phyloP scores from a whole-genome alignment of 2,329 filamentous ascomycete genomes.

The Fusarium coffeatum region DNA sequence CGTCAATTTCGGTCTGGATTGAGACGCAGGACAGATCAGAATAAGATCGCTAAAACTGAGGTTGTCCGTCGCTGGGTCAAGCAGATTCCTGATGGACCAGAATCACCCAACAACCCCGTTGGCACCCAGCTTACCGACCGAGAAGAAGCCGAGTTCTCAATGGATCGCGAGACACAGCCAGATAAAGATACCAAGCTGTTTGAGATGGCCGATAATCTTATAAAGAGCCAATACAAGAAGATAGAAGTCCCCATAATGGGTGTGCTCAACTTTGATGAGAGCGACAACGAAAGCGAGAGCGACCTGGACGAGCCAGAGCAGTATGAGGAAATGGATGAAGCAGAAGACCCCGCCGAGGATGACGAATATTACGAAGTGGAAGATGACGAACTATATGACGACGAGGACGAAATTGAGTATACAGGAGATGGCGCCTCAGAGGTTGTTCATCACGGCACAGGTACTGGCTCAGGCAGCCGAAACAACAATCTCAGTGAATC shows the following conservation, averaged over 20 bases:
- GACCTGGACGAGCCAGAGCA: conserved; percentile 46
- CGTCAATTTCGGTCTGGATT: conserved; percentile 56
- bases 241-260: conserved; percentile 61
- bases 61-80: conserved; percentile 58
- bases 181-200: conserved; percentile 59
- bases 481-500: conserved; percentile 44
- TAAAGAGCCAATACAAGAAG: conserved; percentile 60
- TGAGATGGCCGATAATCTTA: conserved; percentile 59
- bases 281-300: conserved; percentile 56
- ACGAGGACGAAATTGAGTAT: conserved; percentile 43
- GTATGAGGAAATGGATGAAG: conserved; percentile 46
- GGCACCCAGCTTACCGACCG: conserved; percentile 49
- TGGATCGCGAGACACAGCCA: conserved; percentile 53
- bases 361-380: conserved; percentile 48
- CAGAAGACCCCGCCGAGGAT: conserved; percentile 41
- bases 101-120: conserved; percentile 48
- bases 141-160: conserved; percentile 56
- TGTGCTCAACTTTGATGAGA: conserved; percentile 58
- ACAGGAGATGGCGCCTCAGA: conserved; percentile 46
- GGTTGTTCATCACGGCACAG: conserved; percentile 45
- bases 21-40: conserved; percentile 48
- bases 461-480: conserved; percentile 46
- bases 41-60: conserved; percentile 55
- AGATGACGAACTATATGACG: conserved; percentile 46
- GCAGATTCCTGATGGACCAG: conserved; percentile 52